Conservation (phyloP, 805 yeast species). For the Millerozyma acaciae region DNA sequence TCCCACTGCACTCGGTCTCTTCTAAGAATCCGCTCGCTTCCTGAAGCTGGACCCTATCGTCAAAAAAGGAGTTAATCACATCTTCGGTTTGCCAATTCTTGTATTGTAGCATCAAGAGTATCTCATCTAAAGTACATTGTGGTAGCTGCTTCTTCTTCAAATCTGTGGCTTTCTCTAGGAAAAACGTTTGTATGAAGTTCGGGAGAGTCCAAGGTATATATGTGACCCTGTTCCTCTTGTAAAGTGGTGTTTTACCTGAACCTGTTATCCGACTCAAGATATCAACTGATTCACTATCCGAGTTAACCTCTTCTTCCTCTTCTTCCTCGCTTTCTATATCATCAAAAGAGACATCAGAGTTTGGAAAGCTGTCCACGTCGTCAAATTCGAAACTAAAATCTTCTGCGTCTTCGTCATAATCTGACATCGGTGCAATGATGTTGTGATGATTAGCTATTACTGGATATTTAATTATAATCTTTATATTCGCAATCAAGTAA, state of each 20-base stretch:
- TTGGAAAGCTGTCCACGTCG: slow-evolving; percentile 5
- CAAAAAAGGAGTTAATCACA: slow-evolving; percentile 34
- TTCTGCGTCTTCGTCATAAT: slow-evolving; percentile 1
- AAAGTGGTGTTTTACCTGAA: neutral
- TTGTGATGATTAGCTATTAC: neutral
- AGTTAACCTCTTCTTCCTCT: slow-evolving; percentile 3
- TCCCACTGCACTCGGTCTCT: slow-evolving; percentile 5
- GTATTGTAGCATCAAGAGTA: slow-evolving; percentile 32
- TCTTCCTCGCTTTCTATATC: slow-evolving; percentile 10
- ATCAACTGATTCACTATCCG: slow-evolving; percentile 4
- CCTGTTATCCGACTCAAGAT: neutral
- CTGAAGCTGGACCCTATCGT: slow-evolving; percentile 22
- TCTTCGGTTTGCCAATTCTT: slow-evolving; percentile 40
- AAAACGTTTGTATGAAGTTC: slow-evolving; percentile 21
- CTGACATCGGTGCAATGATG: slow-evolving; percentile 1
- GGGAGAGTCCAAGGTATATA: slow-evolving; percentile 27
- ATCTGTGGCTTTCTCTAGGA: slow-evolving; percentile 18
- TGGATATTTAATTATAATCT: neutral
- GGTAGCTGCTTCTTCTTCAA: slow-evolving; percentile 24
- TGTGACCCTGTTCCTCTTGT: slow-evolving; percentile 1
- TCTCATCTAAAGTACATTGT: slow-evolving; percentile 25
- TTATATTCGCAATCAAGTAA: neutral
- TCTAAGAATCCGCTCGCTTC: slow-evolving; percentile 25
- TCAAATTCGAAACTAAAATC: slow-evolving; percentile 11
- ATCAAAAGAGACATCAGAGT: slow-evolving; percentile 14